Percentiles rank a stretch among this genome's conserved stretches.
These are phyloP conservation scores for Ananas comosus DNA, from an alignment of 176 grass and related monocot species.

Conservation along the genomic window DNA sequence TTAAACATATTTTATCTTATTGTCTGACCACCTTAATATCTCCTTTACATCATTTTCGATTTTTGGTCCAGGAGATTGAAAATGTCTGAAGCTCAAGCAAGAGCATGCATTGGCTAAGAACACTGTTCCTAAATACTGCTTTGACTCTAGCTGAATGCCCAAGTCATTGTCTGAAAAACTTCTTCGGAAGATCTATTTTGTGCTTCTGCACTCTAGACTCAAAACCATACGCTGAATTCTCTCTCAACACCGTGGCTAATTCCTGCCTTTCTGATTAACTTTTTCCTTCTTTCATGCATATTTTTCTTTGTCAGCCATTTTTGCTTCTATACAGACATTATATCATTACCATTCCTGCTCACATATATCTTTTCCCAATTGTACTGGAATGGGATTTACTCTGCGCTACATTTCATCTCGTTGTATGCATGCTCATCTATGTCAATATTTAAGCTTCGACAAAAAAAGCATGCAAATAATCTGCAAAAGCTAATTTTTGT, in stretches of 20 bases:
- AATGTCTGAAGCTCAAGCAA: conserved; percentile 51
- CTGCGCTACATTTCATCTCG: no score
- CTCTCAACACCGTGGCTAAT: conserved; percentile 52
- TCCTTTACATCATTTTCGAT: not conserved
- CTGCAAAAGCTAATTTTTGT: no score
- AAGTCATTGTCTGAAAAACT: conserved; percentile 63
- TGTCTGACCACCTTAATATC: not conserved
- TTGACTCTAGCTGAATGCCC: conserved; percentile 49
- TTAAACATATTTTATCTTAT: not conserved
- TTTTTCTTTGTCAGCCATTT: not conserved
- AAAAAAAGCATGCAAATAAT: no score
- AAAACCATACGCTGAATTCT: conserved; percentile 47
- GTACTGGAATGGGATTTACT: no score
- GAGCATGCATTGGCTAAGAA: conserved; percentile 39
- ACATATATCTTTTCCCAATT: no score
- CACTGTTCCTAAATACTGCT: conserved; percentile 39
- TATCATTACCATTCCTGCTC: no score
- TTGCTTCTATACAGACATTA: no score
- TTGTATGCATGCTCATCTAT: no score
- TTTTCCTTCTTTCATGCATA: not conserved
- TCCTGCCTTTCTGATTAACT: not conserved
- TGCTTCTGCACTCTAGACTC: conserved; percentile 67
- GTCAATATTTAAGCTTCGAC: no score
- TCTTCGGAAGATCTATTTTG: conserved; percentile 93
- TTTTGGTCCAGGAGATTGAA: conserved; percentile 50